Evolutionary conservation across 768 basidiomycete species (phyloP), one percentile per base, ranked within the genome.

Genomic region (Naganishia vishniacii): DNA sequence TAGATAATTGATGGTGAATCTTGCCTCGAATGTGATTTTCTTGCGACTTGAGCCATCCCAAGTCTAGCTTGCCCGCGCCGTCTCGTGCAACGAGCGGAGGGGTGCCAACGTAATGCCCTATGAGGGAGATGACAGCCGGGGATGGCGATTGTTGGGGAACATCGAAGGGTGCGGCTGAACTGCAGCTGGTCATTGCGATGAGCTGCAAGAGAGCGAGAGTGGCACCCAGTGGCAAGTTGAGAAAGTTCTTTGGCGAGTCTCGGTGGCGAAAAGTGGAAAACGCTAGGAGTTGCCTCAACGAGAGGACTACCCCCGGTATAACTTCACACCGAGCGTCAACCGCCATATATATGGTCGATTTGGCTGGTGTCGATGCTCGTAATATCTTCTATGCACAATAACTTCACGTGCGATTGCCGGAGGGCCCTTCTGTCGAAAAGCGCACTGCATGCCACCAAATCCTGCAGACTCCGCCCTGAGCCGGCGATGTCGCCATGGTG

Each of bases 11-110:
- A 48, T 23, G 16, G 42, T 44, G 41, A n/a, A 58, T 53, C 34
- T 64, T 64, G 56, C 37, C 37, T 20, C 28, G 41, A 11, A 64
- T 26, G 15, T 59, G 51, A n/a, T 40, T 42, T 34, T 64, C 56
- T 32, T 64, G 63, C 31, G 53, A 34, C 31, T 48, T 64, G 44
- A 64, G 63, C 53, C 51, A 64, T 13, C 7, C 45, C n/a, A 64
- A 16, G 44, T 64, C 63, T 0, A 53, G 37, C 53, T 59, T 56
- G 31, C 25, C n/a, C 20, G 26, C 37, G 5, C 49, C 48, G 18
- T 64, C 63, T 20, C 48, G 26, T 15, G 56, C 41, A 11, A 58
- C 44, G n/a, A 53, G 18, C 18, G 62, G 45, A 28, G 61, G 28
- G 3, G 34, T 59, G 16, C 47, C 53, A 45, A 47, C 44, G 8